Evolutionary conservation across 192 early-diverging fungal genomes (phyloP), one percentile per base, ranked within the genome.

Genomic region (Thoreauomyces humboldtii): DNA sequence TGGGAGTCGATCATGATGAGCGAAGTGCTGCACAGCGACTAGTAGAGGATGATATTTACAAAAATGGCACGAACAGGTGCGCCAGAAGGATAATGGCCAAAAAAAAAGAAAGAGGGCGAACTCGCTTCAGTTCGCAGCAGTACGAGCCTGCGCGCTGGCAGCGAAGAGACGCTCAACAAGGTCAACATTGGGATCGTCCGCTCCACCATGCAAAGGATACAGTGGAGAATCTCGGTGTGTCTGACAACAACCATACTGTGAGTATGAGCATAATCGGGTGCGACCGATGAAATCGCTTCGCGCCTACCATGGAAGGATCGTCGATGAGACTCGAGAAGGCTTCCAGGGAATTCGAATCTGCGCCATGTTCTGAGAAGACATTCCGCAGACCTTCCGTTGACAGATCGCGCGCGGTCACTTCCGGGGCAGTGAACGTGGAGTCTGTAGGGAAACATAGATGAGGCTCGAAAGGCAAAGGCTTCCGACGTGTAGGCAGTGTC

Each of bases 171-270:
- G 64, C 46, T 73, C 35, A 35, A 73, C 64, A 15, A 73, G 25
- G 46, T 73, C 58, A 9, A 67, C 63, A 43, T 73, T 64, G 11
- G 70, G 63, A 36, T 72, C 70, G 15, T 71, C 62, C 15, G 33
- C 43, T 21, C 52, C 44, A 6, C 27, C 50, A 29, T 25, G 25
- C 47, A 22, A 48, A 31, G 50, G 32, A 4, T 52, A n/a, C n/a
- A n/a, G n/a, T n/a, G n/a, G n/a, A n/a, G n/a, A n/a, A n/a, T n/a
- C n/a, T n/a, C n/a, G n/a, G n/a, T n/a, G n/a, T n/a, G n/a, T n/a
- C n/a, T n/a, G n/a, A n/a, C n/a, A n/a, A n/a, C n/a, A n/a, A n/a
- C n/a, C n/a, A n/a, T n/a, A n/a, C n/a, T n/a, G n/a, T n/a, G n/a
- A n/a, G n/a, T n/a, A n/a, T n/a, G n/a, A n/a, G n/a, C n/a, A n/a